These are phyloP conservation scores for Agapanthus africanus DNA, from an alignment of 106 monocot species.

Conservation along the genomic window DNA sequence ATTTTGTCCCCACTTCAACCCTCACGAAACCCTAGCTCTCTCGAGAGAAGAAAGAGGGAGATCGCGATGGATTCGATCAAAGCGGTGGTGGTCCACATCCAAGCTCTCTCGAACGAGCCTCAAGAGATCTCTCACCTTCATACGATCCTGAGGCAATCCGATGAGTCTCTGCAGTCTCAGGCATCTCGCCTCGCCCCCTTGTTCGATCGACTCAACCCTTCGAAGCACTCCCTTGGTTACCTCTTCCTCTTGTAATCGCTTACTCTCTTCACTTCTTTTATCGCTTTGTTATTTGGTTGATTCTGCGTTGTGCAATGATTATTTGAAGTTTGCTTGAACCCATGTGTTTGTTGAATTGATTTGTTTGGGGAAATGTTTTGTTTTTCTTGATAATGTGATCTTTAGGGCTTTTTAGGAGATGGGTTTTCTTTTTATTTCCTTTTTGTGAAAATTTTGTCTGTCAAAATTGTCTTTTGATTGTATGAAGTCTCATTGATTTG, in stretches of 20 bases:
- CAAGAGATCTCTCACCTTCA: conserved; percentile 67
- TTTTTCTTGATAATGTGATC: neutral
- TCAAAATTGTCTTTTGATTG: too few relatives aligned
- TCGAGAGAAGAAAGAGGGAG: too few relatives aligned
- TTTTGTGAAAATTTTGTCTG: too few relatives aligned
- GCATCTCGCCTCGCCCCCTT: conserved; percentile 30
- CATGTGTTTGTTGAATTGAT: neutral
- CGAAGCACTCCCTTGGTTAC: conserved; percentile 70
- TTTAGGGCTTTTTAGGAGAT: too few relatives aligned
- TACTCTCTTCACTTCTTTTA: too few relatives aligned
- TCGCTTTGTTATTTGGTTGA: too few relatives aligned
- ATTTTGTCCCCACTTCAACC: too few relatives aligned
- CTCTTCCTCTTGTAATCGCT: conserved; percentile 73
- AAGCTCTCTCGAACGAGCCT: conserved; percentile 50
- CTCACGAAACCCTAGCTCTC: too few relatives aligned
- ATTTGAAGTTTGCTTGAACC: neutral
- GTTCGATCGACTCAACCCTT: conserved; percentile 53
- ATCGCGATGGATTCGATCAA: conserved; percentile 78
- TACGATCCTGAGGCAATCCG: conserved; percentile 69
- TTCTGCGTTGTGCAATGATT: too few relatives aligned
- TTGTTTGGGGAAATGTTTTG: neutral
- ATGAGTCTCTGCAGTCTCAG: conserved; percentile 54
- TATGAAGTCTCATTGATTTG: too few relatives aligned
- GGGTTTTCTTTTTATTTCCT: too few relatives aligned
- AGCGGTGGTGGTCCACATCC: conserved; percentile 67